Evolutionary conservation across 2,329 filamentous ascomycete genomes (phyloP).

Genomic region (Corniculantispora saksenae): DNA sequence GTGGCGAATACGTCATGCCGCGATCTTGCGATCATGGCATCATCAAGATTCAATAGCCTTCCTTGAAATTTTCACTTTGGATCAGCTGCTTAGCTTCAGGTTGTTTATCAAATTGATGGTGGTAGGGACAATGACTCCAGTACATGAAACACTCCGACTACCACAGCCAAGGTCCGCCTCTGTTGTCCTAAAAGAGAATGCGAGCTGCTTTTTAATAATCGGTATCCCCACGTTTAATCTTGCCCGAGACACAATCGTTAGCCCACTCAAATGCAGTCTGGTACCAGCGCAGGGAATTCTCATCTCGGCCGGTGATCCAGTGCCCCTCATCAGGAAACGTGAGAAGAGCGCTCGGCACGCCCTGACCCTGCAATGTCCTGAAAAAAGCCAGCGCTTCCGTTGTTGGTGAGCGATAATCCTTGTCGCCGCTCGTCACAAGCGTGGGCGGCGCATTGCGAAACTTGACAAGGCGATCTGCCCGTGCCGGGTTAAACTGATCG

Average conservation of each 20-base stretch:
- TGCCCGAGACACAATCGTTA: slow-evolving; percentile 46
- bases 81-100: background rate
- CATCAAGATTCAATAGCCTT: background rate
- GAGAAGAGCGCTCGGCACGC: slow-evolving; percentile 68
- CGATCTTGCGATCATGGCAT: background rate
- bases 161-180: background rate
- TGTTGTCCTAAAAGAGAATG: background rate
- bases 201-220: slow-evolving; percentile 20
- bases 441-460: slow-evolving; percentile 67
- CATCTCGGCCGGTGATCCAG: slow-evolving; percentile 63
- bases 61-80: background rate
- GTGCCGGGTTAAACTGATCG: slow-evolving; percentile 53
- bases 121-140: background rate
- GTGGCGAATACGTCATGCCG: too few relatives aligned
- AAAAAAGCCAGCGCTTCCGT: slow-evolving; percentile 66
- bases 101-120: background rate
- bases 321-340: slow-evolving; percentile 75
- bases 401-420: slow-evolving; percentile 60
- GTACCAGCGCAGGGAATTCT: slow-evolving; percentile 71
- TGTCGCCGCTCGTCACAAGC: slow-evolving; percentile 70
- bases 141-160: background rate
- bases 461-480: slow-evolving; percentile 48
- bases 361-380: slow-evolving; percentile 68
- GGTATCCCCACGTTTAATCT: slow-evolving; percentile 24
- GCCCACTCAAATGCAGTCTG: slow-evolving; percentile 68